These are phyloP conservation scores for Penicillium maclennaniae DNA, from an alignment of 495 filamentous ascomycete species.

Conservation along the genomic window DNA sequence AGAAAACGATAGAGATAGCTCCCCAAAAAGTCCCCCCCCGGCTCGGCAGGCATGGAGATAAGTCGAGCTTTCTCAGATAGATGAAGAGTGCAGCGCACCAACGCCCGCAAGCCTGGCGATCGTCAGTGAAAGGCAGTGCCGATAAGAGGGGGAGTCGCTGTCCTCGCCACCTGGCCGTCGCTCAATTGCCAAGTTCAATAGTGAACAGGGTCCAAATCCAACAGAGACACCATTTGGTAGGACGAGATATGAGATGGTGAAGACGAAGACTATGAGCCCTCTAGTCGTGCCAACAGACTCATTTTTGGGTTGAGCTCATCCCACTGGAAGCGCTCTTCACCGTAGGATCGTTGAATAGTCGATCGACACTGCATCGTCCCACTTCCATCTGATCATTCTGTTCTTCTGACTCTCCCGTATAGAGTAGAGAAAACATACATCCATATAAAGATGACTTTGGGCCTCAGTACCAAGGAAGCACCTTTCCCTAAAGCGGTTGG, in stretches of 20 bases:
- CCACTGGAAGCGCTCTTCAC: not conserved
- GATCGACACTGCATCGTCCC: not conserved
- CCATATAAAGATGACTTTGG: no score
- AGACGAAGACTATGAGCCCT: no score
- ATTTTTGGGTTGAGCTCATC: no score
- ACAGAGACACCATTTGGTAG: not conserved
- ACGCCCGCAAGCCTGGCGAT: not conserved
- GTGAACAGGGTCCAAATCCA: not conserved
- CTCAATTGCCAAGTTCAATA: not conserved
- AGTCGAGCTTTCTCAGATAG: not conserved
- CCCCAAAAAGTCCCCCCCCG: constrained; percentile 8
- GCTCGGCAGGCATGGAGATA: not conserved
- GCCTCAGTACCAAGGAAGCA: no score
- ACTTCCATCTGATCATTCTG: not conserved
- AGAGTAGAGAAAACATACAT: no score
- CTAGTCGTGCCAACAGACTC: no score
- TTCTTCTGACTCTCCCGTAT: not conserved
- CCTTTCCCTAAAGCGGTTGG: not conserved
- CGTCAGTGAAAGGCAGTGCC: not conserved
- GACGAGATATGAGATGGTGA: no score
- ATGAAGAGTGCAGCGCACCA: not conserved
- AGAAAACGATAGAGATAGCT: not conserved
- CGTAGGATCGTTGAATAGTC: not conserved
- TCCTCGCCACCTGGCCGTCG: not conserved
- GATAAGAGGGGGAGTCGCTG: constrained; percentile 1